phyloP scores from a whole-genome alignment of 805 yeast genomes.

The Blastobotrys peoriensis region DNA sequence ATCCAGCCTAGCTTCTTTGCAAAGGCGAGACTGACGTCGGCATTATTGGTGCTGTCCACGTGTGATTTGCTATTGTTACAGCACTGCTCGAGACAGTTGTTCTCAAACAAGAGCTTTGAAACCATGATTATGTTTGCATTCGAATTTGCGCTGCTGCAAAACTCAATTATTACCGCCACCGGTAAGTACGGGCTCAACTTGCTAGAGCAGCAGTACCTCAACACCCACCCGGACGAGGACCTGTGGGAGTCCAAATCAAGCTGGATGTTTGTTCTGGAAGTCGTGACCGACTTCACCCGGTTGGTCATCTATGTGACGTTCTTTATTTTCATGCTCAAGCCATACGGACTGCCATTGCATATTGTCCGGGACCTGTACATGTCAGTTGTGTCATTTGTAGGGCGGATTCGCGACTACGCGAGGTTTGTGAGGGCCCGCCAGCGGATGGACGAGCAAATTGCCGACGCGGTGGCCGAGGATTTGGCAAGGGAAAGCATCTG shows the following conservation, averaged over 20 bases:
- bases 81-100: conserved; percentile 6
- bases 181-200: conserved; percentile 47
- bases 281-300: conserved; percentile 42
- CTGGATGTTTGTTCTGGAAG: conserved; percentile 52
- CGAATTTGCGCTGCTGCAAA: conserved; percentile 61
- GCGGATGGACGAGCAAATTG: conserved; percentile 57
- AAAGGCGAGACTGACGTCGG: conserved; percentile 38
- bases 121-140: conserved; percentile 63
- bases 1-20: conserved; percentile 30
- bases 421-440: conserved; percentile 37
- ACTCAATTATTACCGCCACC: conserved; percentile 44
- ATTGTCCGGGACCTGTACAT: conserved; percentile 45
- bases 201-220: conserved; percentile 49
- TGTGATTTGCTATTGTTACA: conserved; percentile 42
- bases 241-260: conserved; percentile 68
- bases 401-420: conserved; percentile 25
- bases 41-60: conserved; percentile 39
- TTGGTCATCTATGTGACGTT: conserved; percentile 42
- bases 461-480: conserved; percentile 57
- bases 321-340: conserved; percentile 40
- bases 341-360: conserved; percentile 41
- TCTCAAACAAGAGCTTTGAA: conserved; percentile 22
- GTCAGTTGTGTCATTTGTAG: conserved; percentile 28
- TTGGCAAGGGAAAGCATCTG: conserved; percentile 59
- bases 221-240: conserved; percentile 47